Conservation (phyloP, 495 filamentous ascomycete genomes). For the Talaromyces stipitatus region DNA sequence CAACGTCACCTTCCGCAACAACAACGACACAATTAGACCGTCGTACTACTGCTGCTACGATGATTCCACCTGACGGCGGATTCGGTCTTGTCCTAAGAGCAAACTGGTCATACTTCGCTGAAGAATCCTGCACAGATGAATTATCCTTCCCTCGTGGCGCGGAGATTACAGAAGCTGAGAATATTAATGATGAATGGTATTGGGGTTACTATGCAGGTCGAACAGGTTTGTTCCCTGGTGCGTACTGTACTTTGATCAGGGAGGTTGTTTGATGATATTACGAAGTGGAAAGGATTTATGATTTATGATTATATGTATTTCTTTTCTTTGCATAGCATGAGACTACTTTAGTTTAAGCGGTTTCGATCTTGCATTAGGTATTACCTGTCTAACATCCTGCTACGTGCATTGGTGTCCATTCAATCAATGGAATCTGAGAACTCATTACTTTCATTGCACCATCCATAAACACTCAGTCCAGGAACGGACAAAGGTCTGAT, state of each 20-base stretch:
- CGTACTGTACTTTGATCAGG: constrained; percentile 50
- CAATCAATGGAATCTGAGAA: background rate
- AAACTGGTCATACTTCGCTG: constrained; percentile 66
- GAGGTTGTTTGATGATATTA: constrained; percentile 16
- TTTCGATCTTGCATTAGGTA: background rate
- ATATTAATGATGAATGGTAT: constrained; percentile 83
- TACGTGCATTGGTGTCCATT: too few relatives aligned
- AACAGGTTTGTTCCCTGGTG: constrained; percentile 67
- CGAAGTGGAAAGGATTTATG: background rate
- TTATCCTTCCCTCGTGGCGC: constrained; percentile 75
- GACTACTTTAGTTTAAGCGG: background rate
- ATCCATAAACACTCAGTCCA: background rate
- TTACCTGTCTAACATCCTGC: too few relatives aligned
- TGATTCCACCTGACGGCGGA: constrained; percentile 67
- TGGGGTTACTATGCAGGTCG: constrained; percentile 71
- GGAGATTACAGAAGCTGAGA: constrained; percentile 70
- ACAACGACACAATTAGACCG: constrained; percentile 3
- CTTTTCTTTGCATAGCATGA: background rate
- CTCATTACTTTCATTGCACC: background rate
- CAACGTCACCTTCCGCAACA: constrained; percentile 4
- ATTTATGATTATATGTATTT: background rate
- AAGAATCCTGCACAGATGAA: constrained; percentile 57
- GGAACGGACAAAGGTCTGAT: background rate
- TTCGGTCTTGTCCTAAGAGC: constrained; percentile 54
- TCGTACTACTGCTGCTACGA: constrained; percentile 9